These are phyloP conservation scores for Mrakia frigida DNA, from an alignment of 768 basidiomycete genomes.

Conservation along the genomic window DNA sequence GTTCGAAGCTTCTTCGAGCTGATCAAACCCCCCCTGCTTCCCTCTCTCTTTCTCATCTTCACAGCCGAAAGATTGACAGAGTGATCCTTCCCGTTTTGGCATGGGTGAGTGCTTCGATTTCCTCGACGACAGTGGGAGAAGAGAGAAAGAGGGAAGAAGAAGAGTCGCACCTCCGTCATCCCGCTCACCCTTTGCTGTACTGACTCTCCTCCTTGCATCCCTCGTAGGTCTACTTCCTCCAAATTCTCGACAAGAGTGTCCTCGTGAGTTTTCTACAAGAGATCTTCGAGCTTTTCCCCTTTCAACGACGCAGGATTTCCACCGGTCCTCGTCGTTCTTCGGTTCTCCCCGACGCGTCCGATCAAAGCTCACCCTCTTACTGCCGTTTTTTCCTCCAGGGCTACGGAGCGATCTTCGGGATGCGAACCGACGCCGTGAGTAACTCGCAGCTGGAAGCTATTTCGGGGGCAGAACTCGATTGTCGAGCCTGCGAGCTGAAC, in stretches of 20 bases:
- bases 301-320: background rate
- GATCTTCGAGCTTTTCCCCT: background rate
- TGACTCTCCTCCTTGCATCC: too few species aligned
- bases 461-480: too few species aligned
- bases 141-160: too few species aligned
- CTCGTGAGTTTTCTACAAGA: background rate
- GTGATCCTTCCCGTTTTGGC: conserved; percentile 29
- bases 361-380: background rate
- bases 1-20: background rate
- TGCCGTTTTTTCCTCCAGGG: conserved; percentile 5
- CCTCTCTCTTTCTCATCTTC: background rate
- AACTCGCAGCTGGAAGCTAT: too few species aligned
- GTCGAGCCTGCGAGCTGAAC: too few species aligned
- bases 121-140: too few species aligned
- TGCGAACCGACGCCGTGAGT: conserved; percentile 33
- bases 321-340: background rate
- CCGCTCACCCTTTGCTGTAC: too few species aligned
- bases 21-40: background rate
- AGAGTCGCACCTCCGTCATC: too few species aligned
- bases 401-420: conserved; percentile 37
- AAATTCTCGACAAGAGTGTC: conserved; percentile 29
- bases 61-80: conserved; percentile 29
- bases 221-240: conserved; percentile 42
- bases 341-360: background rate
- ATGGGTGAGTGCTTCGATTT: conserved; percentile 31